Percentiles rank a stretch among this genome's conserved stretches.
phyloP scores from a whole-genome alignment of 2,329 filamentous ascomycete species.

The Aureobasidium sp. region DNA sequence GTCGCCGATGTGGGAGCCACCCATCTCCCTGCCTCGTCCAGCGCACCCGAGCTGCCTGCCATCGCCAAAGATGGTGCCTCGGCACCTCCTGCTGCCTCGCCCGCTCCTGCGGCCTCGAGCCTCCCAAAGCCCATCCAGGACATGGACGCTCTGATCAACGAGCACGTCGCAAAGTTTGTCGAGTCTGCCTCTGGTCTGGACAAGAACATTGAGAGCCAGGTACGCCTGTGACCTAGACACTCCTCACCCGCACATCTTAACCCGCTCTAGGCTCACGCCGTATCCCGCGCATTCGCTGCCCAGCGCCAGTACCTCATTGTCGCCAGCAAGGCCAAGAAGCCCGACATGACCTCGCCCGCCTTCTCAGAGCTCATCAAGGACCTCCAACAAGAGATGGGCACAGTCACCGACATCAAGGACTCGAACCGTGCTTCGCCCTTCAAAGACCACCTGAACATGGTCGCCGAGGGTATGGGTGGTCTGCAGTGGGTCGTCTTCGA shows the following conservation, averaged over 20 bases:
- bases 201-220: slow-evolving; percentile 40
- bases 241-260: neutral
- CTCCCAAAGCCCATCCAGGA: slow-evolving; percentile 76
- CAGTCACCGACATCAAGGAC: slow-evolving; percentile 74
- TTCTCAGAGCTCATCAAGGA: slow-evolving; percentile 78
- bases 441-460: slow-evolving; percentile 76
- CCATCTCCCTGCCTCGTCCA: slow-evolving; percentile 27
- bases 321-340: slow-evolving; percentile 86
- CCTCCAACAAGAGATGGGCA: slow-evolving; percentile 73
- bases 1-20: slow-evolving; percentile 25
- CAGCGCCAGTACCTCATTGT: slow-evolving; percentile 85
- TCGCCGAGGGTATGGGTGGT: slow-evolving; percentile 82
- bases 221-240: slow-evolving; percentile 24
- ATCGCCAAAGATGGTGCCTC: slow-evolving; percentile 21
- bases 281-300: slow-evolving; percentile 65
- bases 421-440: slow-evolving; percentile 66
- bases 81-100: slow-evolving; percentile 28
- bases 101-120: slow-evolving; percentile 36
- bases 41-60: slow-evolving; percentile 25
- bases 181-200: slow-evolving; percentile 72
- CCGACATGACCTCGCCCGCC: slow-evolving; percentile 61
- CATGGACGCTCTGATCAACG: slow-evolving; percentile 72
- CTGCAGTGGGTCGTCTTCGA: slow-evolving; percentile 88
- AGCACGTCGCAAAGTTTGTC: slow-evolving; percentile 70
- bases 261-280: slow-evolving; percentile 43